Percentiles rank a stretch among this genome's conserved stretches.
These are phyloP conservation scores for Boletales sp. DNA, from an alignment of 768 basidiomycete species.

Conservation along the genomic window DNA sequence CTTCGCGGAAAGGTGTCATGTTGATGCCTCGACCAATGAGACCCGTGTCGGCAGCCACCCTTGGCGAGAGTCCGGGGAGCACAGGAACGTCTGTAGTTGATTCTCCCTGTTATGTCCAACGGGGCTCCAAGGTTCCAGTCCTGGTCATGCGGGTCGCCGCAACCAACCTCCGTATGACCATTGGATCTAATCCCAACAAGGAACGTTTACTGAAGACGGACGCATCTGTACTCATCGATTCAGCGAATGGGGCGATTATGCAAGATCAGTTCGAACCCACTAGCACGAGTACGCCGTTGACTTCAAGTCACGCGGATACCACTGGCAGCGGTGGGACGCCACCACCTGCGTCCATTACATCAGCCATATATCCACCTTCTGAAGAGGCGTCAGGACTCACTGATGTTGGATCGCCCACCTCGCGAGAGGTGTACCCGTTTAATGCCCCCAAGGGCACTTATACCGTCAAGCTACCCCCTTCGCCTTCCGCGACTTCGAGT, in stretches of 20 bases:
- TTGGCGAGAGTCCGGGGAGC: conserved; percentile 12
- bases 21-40: conserved; percentile 3
- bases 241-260: neutral
- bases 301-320: neutral
- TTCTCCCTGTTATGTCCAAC: conserved; percentile 16
- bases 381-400: too few relatives aligned
- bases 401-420: conserved; percentile 1
- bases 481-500: neutral
- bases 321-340: neutral
- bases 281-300: conserved; percentile 17
- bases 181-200: neutral
- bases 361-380: neutral
- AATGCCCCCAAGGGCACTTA: conserved; percentile 2
- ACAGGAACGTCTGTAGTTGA: conserved; percentile 22
- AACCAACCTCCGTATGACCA: neutral
- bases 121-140: conserved; percentile 4
- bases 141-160: neutral
- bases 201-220: neutral
- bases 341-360: neutral
- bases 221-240: neutral
- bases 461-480: conserved; percentile 15
- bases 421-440: conserved; percentile 4
- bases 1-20: conserved; percentile 1
- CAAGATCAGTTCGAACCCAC: conserved; percentile 11
- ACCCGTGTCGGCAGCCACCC: conserved; percentile 5